Base-by-base conservation (phyloP, 495 filamentous ascomycete species). In the Talaromyces borbonicus region DNA sequence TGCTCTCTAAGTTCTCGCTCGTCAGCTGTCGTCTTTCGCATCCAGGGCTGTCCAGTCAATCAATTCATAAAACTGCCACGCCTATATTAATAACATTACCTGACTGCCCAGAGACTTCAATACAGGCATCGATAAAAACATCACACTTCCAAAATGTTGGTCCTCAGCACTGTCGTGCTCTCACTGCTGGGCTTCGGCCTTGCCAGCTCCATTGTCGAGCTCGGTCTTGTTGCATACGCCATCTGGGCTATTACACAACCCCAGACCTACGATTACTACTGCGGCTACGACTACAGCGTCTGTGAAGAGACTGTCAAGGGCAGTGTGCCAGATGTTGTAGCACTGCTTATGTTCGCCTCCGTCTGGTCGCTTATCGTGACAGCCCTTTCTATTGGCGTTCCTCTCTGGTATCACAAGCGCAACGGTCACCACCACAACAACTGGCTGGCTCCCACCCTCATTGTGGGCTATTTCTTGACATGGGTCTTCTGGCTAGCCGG, bases 401-500 rank as follows among this genome's bases (percentile, higher is more conserved):
- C 61, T 55, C 41, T 52, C 32, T 60, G 45, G 30, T 37, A 43
- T 11, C 45, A 54, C 5, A 58, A 53, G 43, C 50, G 49, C 7
- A 25, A 27, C 5, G 52, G 5, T 26, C 15, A 39, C 8, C 56
- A 49, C 45, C 32, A 58, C 23, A 64, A 62, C 43, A 49, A 22
- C 1, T 48, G 50, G 23, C 49, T 62, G 14, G 55, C 55, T 8
- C 38, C 56, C 8, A 29, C 7, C 2, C 49, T 58, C 15, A 39
- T 54, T 15, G 41, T 52, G 2, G n/a, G 54, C 14, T 60, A 58
- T 45, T 58, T 58, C 35, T 22, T 64, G 24, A 64, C 55, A 6
- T 57, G 53, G 50, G 55, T 62, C 14, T 64, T 64, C 31, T 64
- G 61, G 61, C 41, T 64, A 46, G 61, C 59, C 8, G 35, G 48